A percentile compares a stretch with the other conserved stretches of the same genome.
These are phyloP conservation scores for Myriosclerotinia curreyana DNA, from an alignment of 2,329 filamentous ascomycete species.

Conservation along the genomic window DNA sequence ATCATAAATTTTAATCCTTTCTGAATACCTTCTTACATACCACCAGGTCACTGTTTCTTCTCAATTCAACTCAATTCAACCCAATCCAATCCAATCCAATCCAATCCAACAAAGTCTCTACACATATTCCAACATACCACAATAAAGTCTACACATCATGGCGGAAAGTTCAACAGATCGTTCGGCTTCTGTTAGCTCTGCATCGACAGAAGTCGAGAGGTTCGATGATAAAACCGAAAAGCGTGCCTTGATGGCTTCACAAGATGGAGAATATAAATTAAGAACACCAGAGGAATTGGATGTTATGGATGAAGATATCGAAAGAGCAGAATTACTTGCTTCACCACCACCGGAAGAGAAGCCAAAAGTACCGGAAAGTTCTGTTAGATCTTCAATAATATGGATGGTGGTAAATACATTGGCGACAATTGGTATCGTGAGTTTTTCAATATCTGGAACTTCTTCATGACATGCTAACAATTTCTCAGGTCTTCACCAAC, in stretches of 20 bases:
- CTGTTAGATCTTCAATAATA: conserved; percentile 44
- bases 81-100: background rate
- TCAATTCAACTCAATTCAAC: background rate
- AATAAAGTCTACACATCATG: conserved; percentile 29
- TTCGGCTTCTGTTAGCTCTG: conserved; percentile 35
- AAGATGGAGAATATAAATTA: conserved; percentile 32
- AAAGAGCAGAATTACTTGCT: conserved; percentile 45
- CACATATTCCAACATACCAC: background rate
- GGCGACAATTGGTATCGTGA: conserved; percentile 61
- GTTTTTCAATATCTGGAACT: conserved; percentile 30
- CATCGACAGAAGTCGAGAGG: conserved; percentile 32
- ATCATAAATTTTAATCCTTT: background rate
- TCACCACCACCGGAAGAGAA: conserved; percentile 39
- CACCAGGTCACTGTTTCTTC: background rate
- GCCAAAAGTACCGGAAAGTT: conserved; percentile 35
- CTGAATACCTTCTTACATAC: background rate
- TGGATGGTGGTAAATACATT: conserved; percentile 63
- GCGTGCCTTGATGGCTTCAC: conserved; percentile 21
- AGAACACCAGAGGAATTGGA: conserved; percentile 41
- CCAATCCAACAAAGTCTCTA: background rate
- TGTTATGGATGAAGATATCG: conserved; percentile 40
- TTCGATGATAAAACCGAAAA: conserved; percentile 36
- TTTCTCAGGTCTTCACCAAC: conserved; percentile 56
- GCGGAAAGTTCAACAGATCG: conserved; percentile 32
- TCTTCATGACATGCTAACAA: conserved; percentile 5